These are phyloP conservation scores for Jatropha podagrica DNA, from an alignment of 441 rosid species.

Conservation along the genomic window DNA sequence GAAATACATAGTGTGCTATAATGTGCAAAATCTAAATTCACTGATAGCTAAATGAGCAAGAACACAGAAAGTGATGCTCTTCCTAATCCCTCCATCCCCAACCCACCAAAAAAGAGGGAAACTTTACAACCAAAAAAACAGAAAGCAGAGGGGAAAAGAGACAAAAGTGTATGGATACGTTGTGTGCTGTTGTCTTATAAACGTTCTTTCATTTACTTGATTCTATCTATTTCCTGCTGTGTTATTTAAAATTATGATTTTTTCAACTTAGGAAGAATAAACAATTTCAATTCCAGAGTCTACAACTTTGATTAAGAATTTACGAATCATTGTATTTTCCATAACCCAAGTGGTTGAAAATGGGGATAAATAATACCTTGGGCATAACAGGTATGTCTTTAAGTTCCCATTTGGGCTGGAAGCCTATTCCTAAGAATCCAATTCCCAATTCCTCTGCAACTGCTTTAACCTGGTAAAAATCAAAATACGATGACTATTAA, in stretches of 20 bases:
- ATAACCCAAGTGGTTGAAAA: neutral
- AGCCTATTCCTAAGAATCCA: conserved; percentile 96
- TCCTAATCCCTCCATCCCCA: neutral
- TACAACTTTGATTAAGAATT: neutral
- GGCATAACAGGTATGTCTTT: conserved; percentile 97
- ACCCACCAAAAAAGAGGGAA: neutral
- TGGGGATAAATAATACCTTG: conserved; percentile 48
- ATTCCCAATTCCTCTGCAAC: conserved; percentile 99
- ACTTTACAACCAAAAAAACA: neutral
- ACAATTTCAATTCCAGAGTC: neutral
- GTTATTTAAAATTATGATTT: neutral
- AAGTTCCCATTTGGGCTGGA: conserved; percentile 91
- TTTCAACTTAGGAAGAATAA: neutral
- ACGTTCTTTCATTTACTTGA: neutral
- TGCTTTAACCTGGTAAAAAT: conserved; percentile 73
- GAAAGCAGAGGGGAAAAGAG: neutral
- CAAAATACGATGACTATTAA: conserved; percentile 17
- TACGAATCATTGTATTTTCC: neutral
- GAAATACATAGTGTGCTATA: neutral
- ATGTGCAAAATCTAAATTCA: neutral
- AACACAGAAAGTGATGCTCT: neutral
- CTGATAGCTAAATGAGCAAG: neutral
- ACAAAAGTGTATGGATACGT: neutral
- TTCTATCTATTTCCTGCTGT: neutral
- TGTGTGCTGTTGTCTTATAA: neutral